Evolutionary conservation across 2,329 filamentous ascomycete species (phyloP).

Genomic region (Gaeumannomyces tritici): DNA sequence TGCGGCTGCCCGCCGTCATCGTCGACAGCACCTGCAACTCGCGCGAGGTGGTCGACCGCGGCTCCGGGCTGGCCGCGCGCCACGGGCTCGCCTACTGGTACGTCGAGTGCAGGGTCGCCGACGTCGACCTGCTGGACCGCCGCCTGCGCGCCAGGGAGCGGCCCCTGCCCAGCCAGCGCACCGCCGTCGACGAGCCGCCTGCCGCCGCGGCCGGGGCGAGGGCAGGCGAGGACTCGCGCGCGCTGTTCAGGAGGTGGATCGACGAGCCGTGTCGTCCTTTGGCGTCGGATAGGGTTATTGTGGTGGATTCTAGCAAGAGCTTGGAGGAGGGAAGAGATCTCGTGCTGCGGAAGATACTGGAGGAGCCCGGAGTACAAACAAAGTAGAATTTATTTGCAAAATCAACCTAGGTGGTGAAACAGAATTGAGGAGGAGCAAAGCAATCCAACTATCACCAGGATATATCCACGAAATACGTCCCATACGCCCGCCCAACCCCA

Average conservation of each 20-base stretch:
- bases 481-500: no score
- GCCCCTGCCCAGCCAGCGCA: constrained; percentile 20
- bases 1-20: constrained; percentile 18
- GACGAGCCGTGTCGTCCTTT: constrained; percentile 18
- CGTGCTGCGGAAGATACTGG: constrained; percentile 13
- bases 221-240: constrained; percentile 9
- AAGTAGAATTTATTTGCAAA: no score
- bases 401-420: no score
- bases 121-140: constrained; percentile 19
- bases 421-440: no score
- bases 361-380: no score
- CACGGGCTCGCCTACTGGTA: constrained; percentile 16
- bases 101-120: constrained; percentile 20
- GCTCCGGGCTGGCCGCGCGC: constrained; percentile 16
- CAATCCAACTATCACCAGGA: no score
- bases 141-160: constrained; percentile 13
- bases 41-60: constrained; percentile 18
- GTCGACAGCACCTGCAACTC: constrained; percentile 28
- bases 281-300: constrained; percentile 9
- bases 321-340: constrained; percentile 11
- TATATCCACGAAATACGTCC: no score
- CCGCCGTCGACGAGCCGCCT: constrained; percentile 16
- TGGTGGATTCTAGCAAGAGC: constrained; percentile 15
- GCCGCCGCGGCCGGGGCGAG: constrained; percentile 6
- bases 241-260: constrained; percentile 19